Evolutionary conservation across 2,329 filamentous ascomycete species (phyloP).

Genomic region (Hypoxylon sp.): DNA sequence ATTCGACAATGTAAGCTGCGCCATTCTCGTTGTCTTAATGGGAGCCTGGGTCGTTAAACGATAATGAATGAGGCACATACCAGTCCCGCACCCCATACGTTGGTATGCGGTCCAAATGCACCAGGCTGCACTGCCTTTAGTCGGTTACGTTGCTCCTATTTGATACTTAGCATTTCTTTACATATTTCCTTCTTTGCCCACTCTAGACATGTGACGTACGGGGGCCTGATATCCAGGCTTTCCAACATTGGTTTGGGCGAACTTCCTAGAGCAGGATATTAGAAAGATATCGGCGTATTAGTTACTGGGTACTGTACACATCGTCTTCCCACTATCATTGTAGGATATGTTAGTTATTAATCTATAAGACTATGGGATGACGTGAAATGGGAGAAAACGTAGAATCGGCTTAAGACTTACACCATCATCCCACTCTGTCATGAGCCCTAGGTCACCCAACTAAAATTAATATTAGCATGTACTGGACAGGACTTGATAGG

Average conservation of each 20-base stretch:
- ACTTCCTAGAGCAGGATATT: slow-evolving; percentile 23
- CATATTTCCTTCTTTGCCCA: neutral
- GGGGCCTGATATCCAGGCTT: slow-evolving; percentile 37
- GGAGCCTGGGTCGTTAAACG: neutral
- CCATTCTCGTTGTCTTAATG: neutral
- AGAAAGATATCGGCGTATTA: slow-evolving; percentile 1
- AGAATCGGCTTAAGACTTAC: slow-evolving; percentile 22
- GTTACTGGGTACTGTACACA: slow-evolving; percentile 13
- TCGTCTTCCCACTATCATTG: slow-evolving; percentile 24
- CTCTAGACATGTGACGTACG: slow-evolving; percentile 14
- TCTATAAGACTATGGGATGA: neutral
- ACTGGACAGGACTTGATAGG: neutral
- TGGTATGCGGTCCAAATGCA: slow-evolving; percentile 39
- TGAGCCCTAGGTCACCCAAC: slow-evolving; percentile 38
- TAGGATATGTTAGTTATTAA: slow-evolving; percentile 2
- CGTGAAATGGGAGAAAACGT: neutral
- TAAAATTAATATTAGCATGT: slow-evolving; percentile 15
- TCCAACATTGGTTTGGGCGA: slow-evolving; percentile 26
- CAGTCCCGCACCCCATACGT: slow-evolving; percentile 36
- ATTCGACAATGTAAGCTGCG: neutral
- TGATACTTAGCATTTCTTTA: slow-evolving; percentile 6
- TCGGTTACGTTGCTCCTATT: slow-evolving; percentile 35
- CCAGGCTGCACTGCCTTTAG: slow-evolving; percentile 7
- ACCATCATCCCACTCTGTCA: slow-evolving; percentile 26
- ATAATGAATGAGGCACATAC: slow-evolving; percentile 23